Conservation (phyloP, 2,329 filamentous ascomycete species). For the Rugonectria rugulosa region DNA sequence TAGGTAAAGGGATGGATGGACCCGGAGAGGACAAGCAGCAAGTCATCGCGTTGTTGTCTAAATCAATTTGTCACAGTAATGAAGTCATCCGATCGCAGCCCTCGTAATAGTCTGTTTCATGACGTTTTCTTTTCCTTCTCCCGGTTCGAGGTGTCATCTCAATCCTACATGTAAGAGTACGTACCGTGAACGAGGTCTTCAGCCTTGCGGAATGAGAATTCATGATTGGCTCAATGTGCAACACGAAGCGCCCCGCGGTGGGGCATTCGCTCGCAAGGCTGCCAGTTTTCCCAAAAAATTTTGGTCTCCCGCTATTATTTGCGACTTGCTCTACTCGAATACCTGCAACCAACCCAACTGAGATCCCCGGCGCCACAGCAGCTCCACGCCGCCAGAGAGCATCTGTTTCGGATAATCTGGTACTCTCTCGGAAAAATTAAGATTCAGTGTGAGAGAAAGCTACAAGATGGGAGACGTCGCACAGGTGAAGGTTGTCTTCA, state of each 20-base stretch:
- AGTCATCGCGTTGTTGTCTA: no score
- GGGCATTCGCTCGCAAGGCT: constrained; percentile 36
- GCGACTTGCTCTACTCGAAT: constrained; percentile 11
- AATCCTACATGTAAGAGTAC: no score
- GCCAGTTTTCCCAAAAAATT: constrained; percentile 37
- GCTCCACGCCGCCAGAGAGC: constrained; percentile 17
- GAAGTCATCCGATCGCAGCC: no score
- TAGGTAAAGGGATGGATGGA: no score
- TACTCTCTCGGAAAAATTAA: background rate
- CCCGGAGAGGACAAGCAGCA: no score
- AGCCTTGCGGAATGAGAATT: constrained; percentile 31
- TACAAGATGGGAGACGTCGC: constrained; percentile 50
- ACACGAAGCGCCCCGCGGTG: constrained; percentile 33
- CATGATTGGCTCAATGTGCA: constrained; percentile 10
- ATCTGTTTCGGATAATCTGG: background rate
- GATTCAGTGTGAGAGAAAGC: background rate
- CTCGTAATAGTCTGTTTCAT: no score
- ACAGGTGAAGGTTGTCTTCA: constrained; percentile 74
- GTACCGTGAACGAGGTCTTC: no score
- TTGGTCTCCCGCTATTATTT: constrained; percentile 29
- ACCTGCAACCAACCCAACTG: constrained; percentile 9
- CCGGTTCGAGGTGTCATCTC: no score
- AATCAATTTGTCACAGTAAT: no score
- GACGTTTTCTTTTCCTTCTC: no score
- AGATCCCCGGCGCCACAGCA: constrained; percentile 27